These are phyloP conservation scores for Emergomyces pasteurianus DNA, from an alignment of 2,329 filamentous ascomycete species.

Conservation along the genomic window DNA sequence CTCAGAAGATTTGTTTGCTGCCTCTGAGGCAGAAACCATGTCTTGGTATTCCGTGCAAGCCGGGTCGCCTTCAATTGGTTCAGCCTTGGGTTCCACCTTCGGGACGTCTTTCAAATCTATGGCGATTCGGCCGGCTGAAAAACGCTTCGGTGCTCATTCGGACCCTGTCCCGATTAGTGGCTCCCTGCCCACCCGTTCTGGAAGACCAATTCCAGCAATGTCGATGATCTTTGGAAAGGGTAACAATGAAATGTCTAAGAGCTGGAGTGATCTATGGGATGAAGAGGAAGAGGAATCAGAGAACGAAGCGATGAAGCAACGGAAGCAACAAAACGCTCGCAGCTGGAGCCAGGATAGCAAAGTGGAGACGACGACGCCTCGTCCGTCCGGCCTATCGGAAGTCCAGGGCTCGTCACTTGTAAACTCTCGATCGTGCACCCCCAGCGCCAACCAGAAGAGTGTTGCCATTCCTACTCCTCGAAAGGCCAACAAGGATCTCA, in stretches of 20 bases:
- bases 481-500: slow-evolving; percentile 59
- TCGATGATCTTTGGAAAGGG: slow-evolving; percentile 64
- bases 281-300: slow-evolving; percentile 82
- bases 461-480: slow-evolving; percentile 49
- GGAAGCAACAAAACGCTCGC: slow-evolving; percentile 53
- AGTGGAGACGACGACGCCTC: slow-evolving; percentile 36
- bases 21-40: slow-evolving; percentile 50
- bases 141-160: slow-evolving; percentile 32
- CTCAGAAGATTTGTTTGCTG: slow-evolving; percentile 73
- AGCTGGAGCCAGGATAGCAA: slow-evolving; percentile 70
- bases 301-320: slow-evolving; percentile 50
- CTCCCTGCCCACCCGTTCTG: slow-evolving; percentile 55
- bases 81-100: slow-evolving; percentile 70
- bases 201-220: slow-evolving; percentile 54
- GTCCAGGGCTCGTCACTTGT: slow-evolving; percentile 38
- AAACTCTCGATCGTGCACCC: slow-evolving; percentile 33
- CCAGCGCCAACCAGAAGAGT: slow-evolving; percentile 27
- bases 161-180: slow-evolving; percentile 65
- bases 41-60: slow-evolving; percentile 70
- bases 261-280: slow-evolving; percentile 98
- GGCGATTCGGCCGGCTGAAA: slow-evolving; percentile 37
- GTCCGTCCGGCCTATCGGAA: slow-evolving; percentile 42
- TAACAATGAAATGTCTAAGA: slow-evolving; percentile 78
- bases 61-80: slow-evolving; percentile 71
- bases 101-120: slow-evolving; percentile 71